phyloP scores from a whole-genome alignment of 306 rosid species.

The Cajanus cajan region DNA sequence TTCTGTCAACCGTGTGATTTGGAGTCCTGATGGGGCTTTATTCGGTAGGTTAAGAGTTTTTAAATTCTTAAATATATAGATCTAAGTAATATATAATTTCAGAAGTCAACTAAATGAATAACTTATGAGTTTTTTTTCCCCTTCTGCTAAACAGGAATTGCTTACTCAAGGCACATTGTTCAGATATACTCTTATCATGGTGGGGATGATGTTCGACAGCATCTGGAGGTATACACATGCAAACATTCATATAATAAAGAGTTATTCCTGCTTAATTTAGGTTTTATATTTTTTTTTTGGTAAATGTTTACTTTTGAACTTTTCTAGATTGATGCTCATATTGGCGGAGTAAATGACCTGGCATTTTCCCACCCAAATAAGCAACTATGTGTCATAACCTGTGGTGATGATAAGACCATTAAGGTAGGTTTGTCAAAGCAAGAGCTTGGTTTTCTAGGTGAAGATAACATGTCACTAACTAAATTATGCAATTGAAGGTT shows the following conservation, averaged over 20 bases:
- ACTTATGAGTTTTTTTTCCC: conserved; percentile 6
- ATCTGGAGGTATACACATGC: conserved; percentile 61
- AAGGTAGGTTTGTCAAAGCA: conserved; percentile 56
- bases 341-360: conserved; percentile 96
- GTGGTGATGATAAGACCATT: conserved; percentile 95
- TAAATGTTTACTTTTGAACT: conserved; percentile 26
- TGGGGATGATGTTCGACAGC: conserved; percentile 74
- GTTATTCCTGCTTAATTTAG: conserved; percentile 6
- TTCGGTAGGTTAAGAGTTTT: conserved; percentile 58
- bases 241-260: conserved; percentile 1
- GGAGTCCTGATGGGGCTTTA: conserved; percentile 95
- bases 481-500: conserved; percentile 54
- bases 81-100: not conserved
- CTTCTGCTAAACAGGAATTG: conserved; percentile 62
- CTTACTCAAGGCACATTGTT: conserved; percentile 94
- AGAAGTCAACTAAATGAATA: conserved; percentile 1
- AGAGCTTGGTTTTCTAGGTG: conserved; percentile 25
- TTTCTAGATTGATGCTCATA: conserved; percentile 90
- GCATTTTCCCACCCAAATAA: conserved; percentile 97
- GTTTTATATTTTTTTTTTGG: conserved; percentile 1
- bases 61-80: conserved; percentile 14
- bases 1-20: conserved; percentile 88
- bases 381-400: conserved; percentile 93
- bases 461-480: conserved; percentile 27
- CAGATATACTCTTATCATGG: conserved; percentile 86